These are phyloP conservation scores for Cordyceps pruinosa DNA, from an alignment of 2,329 filamentous ascomycete species.

Conservation along the genomic window DNA sequence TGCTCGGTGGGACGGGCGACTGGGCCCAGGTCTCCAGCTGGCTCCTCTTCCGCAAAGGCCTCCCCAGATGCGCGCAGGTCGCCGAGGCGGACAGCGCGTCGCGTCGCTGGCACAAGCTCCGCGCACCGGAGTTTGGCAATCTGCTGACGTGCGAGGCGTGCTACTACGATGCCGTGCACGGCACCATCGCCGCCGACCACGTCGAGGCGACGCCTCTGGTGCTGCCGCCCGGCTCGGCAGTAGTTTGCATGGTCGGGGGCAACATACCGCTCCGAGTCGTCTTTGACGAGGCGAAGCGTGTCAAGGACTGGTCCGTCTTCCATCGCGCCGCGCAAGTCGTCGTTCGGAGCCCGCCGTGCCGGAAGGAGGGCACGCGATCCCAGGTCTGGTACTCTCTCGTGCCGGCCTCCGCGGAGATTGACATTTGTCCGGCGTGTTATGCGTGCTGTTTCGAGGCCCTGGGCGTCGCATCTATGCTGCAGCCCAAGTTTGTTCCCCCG, in stretches of 20 bases:
- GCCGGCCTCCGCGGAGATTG: not conserved
- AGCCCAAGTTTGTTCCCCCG: not conserved
- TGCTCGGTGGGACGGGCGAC: not conserved
- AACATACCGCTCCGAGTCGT: not conserved
- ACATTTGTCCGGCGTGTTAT: not conserved
- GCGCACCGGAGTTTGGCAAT: not conserved
- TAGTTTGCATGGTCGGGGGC: not conserved
- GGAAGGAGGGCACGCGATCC: not conserved
- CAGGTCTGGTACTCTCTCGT: not conserved
- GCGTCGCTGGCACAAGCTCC: not conserved
- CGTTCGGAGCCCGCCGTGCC: not conserved
- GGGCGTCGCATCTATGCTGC: not conserved
- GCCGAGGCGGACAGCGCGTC: not conserved
- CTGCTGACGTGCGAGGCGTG: slow-evolving; percentile 1
- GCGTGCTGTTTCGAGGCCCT: not conserved
- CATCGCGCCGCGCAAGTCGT: not conserved
- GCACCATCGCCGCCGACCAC: not conserved
- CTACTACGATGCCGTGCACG: slow-evolving; percentile 5
- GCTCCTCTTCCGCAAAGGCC: not conserved
- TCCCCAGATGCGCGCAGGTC: not conserved
- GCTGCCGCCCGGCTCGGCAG: not conserved
- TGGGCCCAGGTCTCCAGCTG: not conserved
- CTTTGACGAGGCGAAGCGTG: not conserved
- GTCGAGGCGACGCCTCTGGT: not conserved
- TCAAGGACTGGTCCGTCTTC: not conserved